Evolutionary conservation across 768 basidiomycete species (phyloP).

Genomic region (Kwoniella shandongensis): DNA sequence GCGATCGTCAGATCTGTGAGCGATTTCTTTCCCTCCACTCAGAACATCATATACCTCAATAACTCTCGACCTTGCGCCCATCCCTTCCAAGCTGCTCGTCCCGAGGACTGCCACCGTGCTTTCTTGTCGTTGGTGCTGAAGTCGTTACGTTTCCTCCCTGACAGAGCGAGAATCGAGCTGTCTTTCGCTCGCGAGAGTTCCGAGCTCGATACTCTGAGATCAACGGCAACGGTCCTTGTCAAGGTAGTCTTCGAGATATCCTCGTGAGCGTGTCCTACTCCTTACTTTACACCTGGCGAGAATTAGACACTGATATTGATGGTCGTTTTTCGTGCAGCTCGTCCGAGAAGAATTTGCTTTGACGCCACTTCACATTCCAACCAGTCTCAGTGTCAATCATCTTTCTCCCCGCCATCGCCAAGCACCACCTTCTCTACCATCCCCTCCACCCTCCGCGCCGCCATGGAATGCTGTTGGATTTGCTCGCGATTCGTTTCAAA

Average conservation of each 20-base stretch:
- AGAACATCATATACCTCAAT: neutral
- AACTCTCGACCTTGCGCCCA: too few relatives aligned
- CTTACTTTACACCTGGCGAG: neutral
- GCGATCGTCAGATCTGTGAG: constrained; percentile 9
- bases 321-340: constrained; percentile 3
- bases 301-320: neutral
- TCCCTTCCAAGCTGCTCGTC: neutral
- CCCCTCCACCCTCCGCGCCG: neutral
- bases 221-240: neutral
- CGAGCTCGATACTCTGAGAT: constrained; percentile 5
- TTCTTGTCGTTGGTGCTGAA: too few relatives aligned
- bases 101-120: neutral
- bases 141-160: too few relatives aligned
- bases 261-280: constrained; percentile 4
- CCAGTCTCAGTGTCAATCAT: neutral
- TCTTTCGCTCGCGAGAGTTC: neutral
- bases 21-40: neutral
- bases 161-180: neutral
- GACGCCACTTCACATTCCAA: constrained; percentile 8
- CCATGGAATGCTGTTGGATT: constrained; percentile 9
- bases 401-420: neutral
- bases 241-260: constrained; percentile 7
- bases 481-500: constrained; percentile 4
- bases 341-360: constrained; percentile 16
- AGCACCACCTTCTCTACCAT: neutral